Percentiles rank a stretch among this genome's conserved stretches.
Conservation (phyloP, 2,329 filamentous ascomycete species). For the Davidsoniella neocaledoniae region DNA sequence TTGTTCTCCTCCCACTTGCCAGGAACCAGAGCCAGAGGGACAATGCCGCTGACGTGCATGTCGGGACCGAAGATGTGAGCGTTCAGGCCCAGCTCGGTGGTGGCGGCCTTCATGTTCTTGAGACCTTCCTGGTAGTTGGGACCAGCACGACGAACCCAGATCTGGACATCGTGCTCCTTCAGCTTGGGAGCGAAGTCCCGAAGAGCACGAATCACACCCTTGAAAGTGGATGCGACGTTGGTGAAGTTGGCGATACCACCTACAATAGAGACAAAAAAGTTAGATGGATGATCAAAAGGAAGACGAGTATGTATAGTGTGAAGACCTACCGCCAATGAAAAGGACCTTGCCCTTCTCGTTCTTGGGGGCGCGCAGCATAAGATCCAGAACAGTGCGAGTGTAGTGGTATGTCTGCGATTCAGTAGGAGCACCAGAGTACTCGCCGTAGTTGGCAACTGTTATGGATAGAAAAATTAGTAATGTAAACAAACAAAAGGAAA, state of each 20-base stretch:
- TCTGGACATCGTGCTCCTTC: constrained; percentile 92
- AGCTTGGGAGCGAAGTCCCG: constrained; percentile 75
- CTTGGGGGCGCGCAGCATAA: constrained; percentile 84
- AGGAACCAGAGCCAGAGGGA: constrained; percentile 68
- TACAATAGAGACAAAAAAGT: not conserved
- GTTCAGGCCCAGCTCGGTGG: constrained; percentile 72
- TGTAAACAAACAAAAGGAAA: not conserved
- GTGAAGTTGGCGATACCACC: constrained; percentile 99
- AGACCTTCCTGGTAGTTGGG: constrained; percentile 99
- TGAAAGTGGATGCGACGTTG: constrained; percentile 98
- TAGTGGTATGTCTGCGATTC: constrained; percentile 99
- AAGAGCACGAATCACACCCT: constrained; percentile 94
- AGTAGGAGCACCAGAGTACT: constrained; percentile 97
- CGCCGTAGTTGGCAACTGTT: constrained; percentile 83
- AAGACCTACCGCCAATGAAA: constrained; percentile 66
- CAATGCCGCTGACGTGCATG: constrained; percentile 97
- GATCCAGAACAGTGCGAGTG: constrained; percentile 86
- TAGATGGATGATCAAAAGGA: not conserved
- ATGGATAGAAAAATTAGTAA: not conserved
- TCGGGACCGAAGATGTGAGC: constrained; percentile 51
- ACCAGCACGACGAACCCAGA: constrained; percentile 76
- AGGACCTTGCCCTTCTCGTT: constrained; percentile 89
- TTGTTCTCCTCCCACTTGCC: constrained; percentile 47
- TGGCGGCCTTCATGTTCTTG: constrained; percentile 98
- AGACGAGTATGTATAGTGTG: not conserved